A percentile compares a stretch with the other conserved stretches of the same genome.
phyloP scores from a whole-genome alignment of 495 filamentous ascomycete genomes.

The Sporormia fimetaria region DNA sequence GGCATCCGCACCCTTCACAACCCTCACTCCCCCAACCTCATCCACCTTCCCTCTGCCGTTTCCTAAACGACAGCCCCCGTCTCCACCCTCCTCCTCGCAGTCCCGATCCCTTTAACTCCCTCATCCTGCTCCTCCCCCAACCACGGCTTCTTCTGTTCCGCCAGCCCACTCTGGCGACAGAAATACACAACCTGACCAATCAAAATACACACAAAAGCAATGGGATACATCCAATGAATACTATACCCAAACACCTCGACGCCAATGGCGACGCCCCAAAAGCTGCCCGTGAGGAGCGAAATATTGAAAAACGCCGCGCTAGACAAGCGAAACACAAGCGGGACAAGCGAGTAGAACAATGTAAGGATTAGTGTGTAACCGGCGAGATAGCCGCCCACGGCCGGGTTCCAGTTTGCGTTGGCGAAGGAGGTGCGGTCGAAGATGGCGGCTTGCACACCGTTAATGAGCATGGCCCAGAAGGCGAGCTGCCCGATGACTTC shows the following conservation, averaged over 20 bases:
- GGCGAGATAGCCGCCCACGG: slow-evolving; percentile 66
- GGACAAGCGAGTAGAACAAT: slow-evolving; percentile 78
- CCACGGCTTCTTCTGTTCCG: slow-evolving; percentile 94
- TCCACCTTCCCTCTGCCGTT: no score
- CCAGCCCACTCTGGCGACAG: slow-evolving; percentile 59
- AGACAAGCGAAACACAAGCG: slow-evolving; percentile 76
- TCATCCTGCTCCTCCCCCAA: slow-evolving; percentile 71
- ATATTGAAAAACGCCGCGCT: slow-evolving; percentile 96
- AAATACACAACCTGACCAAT: slow-evolving; percentile 75
- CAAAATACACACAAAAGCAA: slow-evolving; percentile 87
- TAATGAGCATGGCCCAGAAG: slow-evolving; percentile 82
- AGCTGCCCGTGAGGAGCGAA: slow-evolving; percentile 84
- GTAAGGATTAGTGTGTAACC: slow-evolving; percentile 74
- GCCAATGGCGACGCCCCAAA: slow-evolving; percentile 92
- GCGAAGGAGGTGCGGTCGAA: slow-evolving; percentile 71
- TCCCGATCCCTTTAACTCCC: slow-evolving; percentile 73
- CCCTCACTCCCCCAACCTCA: no score
- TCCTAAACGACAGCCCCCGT: slow-evolving; percentile 27
- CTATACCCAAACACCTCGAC: slow-evolving; percentile 67
- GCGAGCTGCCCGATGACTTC: slow-evolving; percentile 88
- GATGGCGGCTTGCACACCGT: slow-evolving; percentile 77
- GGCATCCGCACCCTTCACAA: no score
- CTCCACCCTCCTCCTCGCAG: slow-evolving; percentile 70
- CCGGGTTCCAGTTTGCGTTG: slow-evolving; percentile 52
- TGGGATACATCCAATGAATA: slow-evolving; percentile 86